Percentiles rank a stretch among this genome's conserved stretches.
Conservation (phyloP, 1,139 yeast genomes). For the Sugiyamaella paludigena region DNA sequence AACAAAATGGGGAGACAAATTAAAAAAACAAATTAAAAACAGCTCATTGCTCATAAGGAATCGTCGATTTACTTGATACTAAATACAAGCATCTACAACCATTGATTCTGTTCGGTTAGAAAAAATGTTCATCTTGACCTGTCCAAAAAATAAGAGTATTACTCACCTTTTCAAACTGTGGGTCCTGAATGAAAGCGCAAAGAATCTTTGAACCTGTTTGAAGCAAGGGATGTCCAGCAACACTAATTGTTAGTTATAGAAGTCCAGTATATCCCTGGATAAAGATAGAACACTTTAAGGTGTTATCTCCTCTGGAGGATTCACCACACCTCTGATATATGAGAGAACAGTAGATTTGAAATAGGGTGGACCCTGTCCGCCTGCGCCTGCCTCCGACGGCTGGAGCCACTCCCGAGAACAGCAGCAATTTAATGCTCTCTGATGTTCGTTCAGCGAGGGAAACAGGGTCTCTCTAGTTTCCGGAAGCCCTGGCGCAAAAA, state of each 20-base stretch:
- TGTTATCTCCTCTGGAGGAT: too few species aligned
- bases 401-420: too few species aligned
- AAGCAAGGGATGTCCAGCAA: constrained; percentile 90
- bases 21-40: neutral
- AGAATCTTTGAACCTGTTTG: constrained; percentile 87
- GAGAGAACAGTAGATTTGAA: too few species aligned
- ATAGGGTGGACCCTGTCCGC: too few species aligned
- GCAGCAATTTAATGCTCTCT: too few species aligned
- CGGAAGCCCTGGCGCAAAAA: too few species aligned
- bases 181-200: constrained; percentile 85
- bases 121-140: neutral
- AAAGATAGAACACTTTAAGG: neutral
- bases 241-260: constrained; percentile 35
- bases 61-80: neutral
- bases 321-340: too few species aligned
- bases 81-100: constrained; percentile 26
- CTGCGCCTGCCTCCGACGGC: too few species aligned
- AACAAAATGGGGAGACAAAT: neutral
- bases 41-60: neutral
- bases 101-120: constrained; percentile 30
- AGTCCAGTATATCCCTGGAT: too few species aligned
- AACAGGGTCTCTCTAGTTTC: too few species aligned
- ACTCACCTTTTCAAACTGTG: constrained; percentile 62
- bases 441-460: too few species aligned
- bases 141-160: neutral